Base-by-base conservation (phyloP, 2,329 filamentous ascomycete genomes). In the Exophiala aquamarina region DNA sequence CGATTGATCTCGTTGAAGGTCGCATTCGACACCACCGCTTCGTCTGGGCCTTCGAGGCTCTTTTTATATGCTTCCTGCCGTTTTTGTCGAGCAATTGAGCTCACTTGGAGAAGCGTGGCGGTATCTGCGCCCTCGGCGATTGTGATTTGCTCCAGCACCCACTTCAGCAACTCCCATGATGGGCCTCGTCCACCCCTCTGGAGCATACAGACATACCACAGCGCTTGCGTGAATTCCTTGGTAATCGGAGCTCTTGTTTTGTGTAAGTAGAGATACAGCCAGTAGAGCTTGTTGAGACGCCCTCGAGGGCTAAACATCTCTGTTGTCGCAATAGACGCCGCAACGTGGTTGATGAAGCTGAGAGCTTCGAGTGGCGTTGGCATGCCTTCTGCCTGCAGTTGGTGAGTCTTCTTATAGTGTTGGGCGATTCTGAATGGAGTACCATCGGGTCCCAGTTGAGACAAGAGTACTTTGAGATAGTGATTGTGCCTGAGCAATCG, bases 131-230 rank as follows among this genome's bases (percentile, higher is more conserved):
- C 35, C n/a, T 37, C 35, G 35, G n/a, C 18, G 10, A 18, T 4
- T 19, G 35, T 10, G 4, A 37, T 19, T 13, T 21, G 35, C 8
- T 37, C 4, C 33, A 76, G 54, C 4, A 79, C 68, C 58, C 70
- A 78, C 23, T 61, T 55, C 44, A 75, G 64, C 47, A 66, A 64
- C 20, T 53, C 53, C 1, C 55, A 57, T 10, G 66, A 56, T 2
- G 57, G 49, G 2, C 66, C 66, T 23, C 65, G 63, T 15, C 67
- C 61, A 13, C 73, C 64, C 29, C 66, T 70, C 13, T 74, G 64
- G 18, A 70, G 63, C 18, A 79, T 63, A 13, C 73, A 76, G 17
- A 73, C 71, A 54, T 72, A 66, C 47, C 77, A 75, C 57, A 81
- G 55, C 1, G 77, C 74, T 23, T 72, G 69, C 5, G 68, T 69